Evolutionary conservation across 805 yeast species (phyloP), one percentile per base, ranked within the genome.

Genomic region (Saturnispora mendoncae): DNA sequence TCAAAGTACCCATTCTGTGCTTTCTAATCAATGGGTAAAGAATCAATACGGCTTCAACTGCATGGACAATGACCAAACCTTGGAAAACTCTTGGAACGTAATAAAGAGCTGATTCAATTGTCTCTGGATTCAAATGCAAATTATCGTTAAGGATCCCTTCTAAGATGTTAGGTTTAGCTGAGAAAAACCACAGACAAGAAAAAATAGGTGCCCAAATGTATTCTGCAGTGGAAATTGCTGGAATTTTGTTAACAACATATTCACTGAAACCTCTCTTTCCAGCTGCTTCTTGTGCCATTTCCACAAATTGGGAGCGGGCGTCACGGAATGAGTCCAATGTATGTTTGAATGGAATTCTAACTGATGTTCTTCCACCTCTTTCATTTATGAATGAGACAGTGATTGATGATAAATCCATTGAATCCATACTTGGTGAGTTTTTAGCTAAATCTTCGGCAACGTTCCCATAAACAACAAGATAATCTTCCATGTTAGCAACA

Each of bases 221-320:
- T 31, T 65, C 64, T 43, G 83, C 59, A 50, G 69, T 76, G 2
- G 31, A 18, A 3, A 49, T 38, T 7, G 36, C 24, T 17, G 53
- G 53, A 1, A 50, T 40, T 10, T 38, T 36, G 28, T 39, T 44
- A 9, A 50, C 34, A 10, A 41, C 12, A 41, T 67, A 57, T 45
- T 76, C 78, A 2, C 87, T 72, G 49, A 61, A 72, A 2, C 80
- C 80, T 43, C 81, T 64, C 44, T 74, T 71, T 4, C 54, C 60
- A 3, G 95, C 94, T 2, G 90, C 76, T 30, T 67, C 69, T 51
- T 75, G 73, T 26, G 94, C 92, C 94, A 87, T 82, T 17, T 70
- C 67, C 14, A 80, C 76, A 38, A 87, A 65, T 48, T 72, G 71
- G 1, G 50, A 61, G 36, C 77, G 62, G 3, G 79, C 71, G 40